Conservation (phyloP, 1,284 basidiomycete species). For the Blastosporella zonata region DNA sequence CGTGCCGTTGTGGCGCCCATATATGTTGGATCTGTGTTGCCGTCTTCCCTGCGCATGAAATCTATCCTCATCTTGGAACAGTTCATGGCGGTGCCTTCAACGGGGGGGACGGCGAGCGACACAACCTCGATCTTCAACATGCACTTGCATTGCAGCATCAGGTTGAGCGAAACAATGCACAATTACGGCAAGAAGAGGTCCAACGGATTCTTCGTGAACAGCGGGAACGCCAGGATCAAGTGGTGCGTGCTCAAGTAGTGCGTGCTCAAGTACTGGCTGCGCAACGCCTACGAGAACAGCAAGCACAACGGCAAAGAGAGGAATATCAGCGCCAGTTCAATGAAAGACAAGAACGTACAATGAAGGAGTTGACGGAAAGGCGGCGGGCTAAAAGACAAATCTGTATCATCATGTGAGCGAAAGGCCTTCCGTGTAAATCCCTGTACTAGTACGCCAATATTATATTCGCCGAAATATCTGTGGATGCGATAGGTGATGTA, state of each 20-base stretch:
- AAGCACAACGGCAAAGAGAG: slow-evolving; percentile 1
- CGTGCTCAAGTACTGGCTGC: not conserved
- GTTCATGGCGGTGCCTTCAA: slow-evolving; percentile 39
- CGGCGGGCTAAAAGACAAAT: slow-evolving; percentile 4
- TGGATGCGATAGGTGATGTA: too few relatives aligned
- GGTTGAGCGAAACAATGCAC: not conserved
- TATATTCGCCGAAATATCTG: not conserved
- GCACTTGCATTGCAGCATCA: slow-evolving; percentile 12
- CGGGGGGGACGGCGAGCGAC: slow-evolving; percentile 11
- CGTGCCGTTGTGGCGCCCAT: slow-evolving; percentile 50
- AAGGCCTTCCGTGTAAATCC: not conserved
- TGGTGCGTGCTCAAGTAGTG: not conserved
- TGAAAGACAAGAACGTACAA: slow-evolving; percentile 2
- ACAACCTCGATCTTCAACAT: slow-evolving; percentile 7
- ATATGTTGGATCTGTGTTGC: slow-evolving; percentile 52
- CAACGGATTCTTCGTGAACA: not conserved
- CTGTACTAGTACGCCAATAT: not conserved
- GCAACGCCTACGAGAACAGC: not conserved
- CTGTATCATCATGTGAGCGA: slow-evolving; percentile 9
- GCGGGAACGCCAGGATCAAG: not conserved
- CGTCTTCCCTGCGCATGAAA: slow-evolving; percentile 31
- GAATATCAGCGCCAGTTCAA: slow-evolving; percentile 8
- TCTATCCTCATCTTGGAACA: slow-evolving; percentile 49
- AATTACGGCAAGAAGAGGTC: not conserved
- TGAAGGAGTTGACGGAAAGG: slow-evolving; percentile 6